Evolutionary conservation across 192 early-diverging fungal species (phyloP).

Genomic region (Gryganskiella cystojenkinii): DNA sequence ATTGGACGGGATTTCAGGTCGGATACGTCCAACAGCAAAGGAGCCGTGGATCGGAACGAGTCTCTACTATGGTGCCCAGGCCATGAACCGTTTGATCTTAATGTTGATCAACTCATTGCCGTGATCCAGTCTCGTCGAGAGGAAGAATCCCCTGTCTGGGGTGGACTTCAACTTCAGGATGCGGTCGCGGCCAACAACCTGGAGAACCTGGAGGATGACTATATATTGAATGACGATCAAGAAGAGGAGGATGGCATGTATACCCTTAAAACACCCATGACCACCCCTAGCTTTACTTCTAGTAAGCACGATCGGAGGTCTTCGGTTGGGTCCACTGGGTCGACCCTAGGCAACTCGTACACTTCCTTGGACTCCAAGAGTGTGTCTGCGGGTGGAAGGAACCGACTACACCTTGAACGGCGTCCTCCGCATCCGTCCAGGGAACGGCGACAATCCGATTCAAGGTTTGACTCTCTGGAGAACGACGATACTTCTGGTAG

Average conservation of each 20-base stretch:
- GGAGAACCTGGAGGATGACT: conserved; percentile 22
- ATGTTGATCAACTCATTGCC: conserved; percentile 21
- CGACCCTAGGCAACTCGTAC: not conserved
- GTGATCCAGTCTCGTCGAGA: conserved; percentile 37
- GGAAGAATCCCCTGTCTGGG: conserved; percentile 43
- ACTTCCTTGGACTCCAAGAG: not conserved
- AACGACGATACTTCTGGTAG: not conserved
- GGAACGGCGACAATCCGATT: conserved; percentile 11
- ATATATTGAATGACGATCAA: conserved; percentile 41
- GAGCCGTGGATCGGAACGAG: conserved; percentile 2
- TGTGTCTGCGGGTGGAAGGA: not conserved
- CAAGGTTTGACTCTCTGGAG: too few species aligned
- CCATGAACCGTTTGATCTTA: conserved; percentile 42
- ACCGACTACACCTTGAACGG: conserved; percentile 6
- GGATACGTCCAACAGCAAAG: not conserved
- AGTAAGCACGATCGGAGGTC: not conserved
- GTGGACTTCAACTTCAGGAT: conserved; percentile 40
- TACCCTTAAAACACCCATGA: conserved; percentile 1
- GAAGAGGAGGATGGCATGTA: conserved; percentile 52
- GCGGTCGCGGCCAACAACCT: conserved; percentile 32
- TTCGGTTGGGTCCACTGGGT: not conserved
- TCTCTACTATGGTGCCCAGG: conserved; percentile 34
- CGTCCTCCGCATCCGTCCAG: conserved; percentile 25
- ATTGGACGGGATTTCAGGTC: conserved; percentile 10
- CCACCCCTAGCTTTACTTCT: not conserved